phyloP scores from a whole-genome alignment of 148 eudicot species.

The Beta vulgaris region DNA sequence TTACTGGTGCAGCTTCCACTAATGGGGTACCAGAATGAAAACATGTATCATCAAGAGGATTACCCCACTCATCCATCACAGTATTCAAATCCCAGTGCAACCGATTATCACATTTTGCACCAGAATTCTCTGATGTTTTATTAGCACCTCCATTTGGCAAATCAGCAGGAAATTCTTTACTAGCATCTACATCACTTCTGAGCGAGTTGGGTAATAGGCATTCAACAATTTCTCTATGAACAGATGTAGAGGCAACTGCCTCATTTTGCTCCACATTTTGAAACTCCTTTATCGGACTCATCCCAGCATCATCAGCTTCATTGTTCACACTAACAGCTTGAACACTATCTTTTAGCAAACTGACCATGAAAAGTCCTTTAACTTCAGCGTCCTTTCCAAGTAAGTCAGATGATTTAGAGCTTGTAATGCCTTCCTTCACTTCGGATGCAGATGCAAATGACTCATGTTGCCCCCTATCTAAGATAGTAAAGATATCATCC shows the following conservation, averaged over 20 bases:
- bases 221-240: slow-evolving; percentile 8
- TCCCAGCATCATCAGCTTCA: not conserved
- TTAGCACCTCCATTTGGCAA: slow-evolving; percentile 9
- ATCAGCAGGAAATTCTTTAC: slow-evolving; percentile 19
- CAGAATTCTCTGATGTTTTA: slow-evolving; percentile 7
- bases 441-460: slow-evolving; percentile 7
- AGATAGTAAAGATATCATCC: not conserved
- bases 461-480: not conserved
- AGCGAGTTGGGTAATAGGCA: not conserved
- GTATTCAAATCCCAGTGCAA: slow-evolving; percentile 74
- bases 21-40: slow-evolving; percentile 18
- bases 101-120: slow-evolving; percentile 34
- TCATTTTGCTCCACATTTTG: slow-evolving; percentile 25
- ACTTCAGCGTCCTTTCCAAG: not conserved
- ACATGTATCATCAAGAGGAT: slow-evolving; percentile 39
- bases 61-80: slow-evolving; percentile 61
- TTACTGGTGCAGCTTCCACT: not conserved
- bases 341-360: not conserved
- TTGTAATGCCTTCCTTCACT: not conserved
- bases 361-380: not conserved
- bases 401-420: not conserved
- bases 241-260: slow-evolving; percentile 21
- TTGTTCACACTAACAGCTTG: slow-evolving; percentile 5
- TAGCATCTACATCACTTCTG: slow-evolving; percentile 3
- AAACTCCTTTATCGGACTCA: slow-evolving; percentile 17